Evolutionary conservation across 495 filamentous ascomycete genomes (phyloP), one percentile per base, ranked within the genome.

Genomic region (Trichoderma virens): DNA sequence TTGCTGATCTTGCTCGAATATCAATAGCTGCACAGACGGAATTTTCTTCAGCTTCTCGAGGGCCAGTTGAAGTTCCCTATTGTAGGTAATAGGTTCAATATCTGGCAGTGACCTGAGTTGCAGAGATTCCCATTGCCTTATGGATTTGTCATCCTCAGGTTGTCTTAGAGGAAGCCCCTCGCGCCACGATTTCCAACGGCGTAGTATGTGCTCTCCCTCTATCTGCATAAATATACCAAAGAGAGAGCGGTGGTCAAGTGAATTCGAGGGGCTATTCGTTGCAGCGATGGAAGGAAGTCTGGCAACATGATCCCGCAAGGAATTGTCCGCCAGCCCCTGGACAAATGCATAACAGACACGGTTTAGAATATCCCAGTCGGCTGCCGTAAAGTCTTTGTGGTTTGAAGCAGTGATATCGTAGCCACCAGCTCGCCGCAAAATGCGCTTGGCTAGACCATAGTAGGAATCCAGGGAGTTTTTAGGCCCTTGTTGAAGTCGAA

Each of bases 181-280:
- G 11, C 11, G 13, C 59, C 59, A 61, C 2, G 30, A 23, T 23
- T 82, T 79, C 78, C 76, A 85, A 11, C 72, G 65, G 65, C 75
- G 66, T 6, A 75, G 72, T 34, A 82, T 67, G 7, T 68, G 66
- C 65, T 84, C 82, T 20, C 82, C 82, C 62, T 86, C 83, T 5
- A 78, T 66, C 38, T 84, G 78, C n/a, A 67, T 75, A 60, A 75
- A 70, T 1, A 79, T 72, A 0, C 81, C 79, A 25, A 68, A 64
- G 0, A 86, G 79, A 4, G 81, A 80, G 20, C 80, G 76, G 59
- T 69, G 64, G 60, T 74, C 66, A 23, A 62, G 64, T 9, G 63
- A 28, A 7, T 67, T 60, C 0, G 51, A 16, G 31, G 69, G 69
- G 1, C 71, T 64, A 18, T 67, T 67, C n/a, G 66, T 64, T 7